A percentile compares a stretch with the other conserved stretches of the same genome.
phyloP scores from a whole-genome alignment of 2,329 filamentous ascomycete genomes.

The Cytospora chrysosperma region DNA sequence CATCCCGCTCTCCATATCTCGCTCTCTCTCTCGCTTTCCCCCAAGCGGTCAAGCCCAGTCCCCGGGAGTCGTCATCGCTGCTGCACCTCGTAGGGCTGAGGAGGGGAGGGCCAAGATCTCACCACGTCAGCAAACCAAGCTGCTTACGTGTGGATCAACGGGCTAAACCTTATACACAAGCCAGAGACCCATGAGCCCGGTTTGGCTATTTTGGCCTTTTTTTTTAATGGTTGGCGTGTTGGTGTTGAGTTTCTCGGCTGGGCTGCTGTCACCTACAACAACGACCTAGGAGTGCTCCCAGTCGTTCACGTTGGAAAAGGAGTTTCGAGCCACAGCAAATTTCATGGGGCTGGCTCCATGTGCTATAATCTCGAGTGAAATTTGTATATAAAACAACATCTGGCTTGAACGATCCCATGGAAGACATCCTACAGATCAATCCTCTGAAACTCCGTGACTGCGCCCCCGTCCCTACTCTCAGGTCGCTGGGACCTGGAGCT shows the following conservation, averaged over 20 bases:
- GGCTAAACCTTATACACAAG: not conserved
- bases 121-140: constrained; percentile 2
- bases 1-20: too few species aligned
- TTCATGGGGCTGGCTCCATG: too few species aligned
- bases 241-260: not conserved
- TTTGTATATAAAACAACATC: too few species aligned
- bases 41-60: not conserved
- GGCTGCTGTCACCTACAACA: too few species aligned
- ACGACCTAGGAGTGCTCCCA: too few species aligned
- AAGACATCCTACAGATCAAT: not conserved
- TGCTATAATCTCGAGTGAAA: not conserved
- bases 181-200: not conserved
- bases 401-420: not conserved
- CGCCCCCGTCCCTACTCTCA: not conserved
- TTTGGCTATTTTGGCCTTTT: too few species aligned
- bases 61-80: not conserved
- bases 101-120: constrained; percentile 1
- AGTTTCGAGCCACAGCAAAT: too few species aligned
- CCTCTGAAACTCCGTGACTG: not conserved
- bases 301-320: too few species aligned
- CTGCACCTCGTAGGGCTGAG: constrained; percentile 8
- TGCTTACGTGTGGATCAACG: not conserved
- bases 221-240: not conserved
- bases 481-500: not conserved
- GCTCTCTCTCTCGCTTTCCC: not conserved